Percentiles rank a stretch among this genome's conserved stretches.
Conservation (phyloP, 768 basidiomycete species). For the Hericium rajendrae region DNA sequence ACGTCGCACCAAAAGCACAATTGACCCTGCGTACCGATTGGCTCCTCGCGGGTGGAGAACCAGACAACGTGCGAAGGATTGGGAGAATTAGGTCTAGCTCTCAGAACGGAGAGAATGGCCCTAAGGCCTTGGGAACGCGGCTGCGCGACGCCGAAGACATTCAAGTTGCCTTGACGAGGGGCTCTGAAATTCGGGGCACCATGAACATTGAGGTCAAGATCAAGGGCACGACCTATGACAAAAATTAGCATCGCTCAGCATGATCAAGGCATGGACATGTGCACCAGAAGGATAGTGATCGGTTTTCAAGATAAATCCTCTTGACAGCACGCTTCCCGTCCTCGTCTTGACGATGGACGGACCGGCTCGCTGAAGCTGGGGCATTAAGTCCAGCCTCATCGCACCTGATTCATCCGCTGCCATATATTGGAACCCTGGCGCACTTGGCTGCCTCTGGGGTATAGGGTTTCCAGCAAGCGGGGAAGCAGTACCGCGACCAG, state of each 20-base stretch:
- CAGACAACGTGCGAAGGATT: constrained; percentile 77
- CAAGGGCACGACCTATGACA: constrained; percentile 66
- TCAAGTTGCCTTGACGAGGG: constrained; percentile 66
- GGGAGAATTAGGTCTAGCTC: constrained; percentile 54
- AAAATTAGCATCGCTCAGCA: neutral
- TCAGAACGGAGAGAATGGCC: constrained; percentile 79
- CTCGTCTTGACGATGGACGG: constrained; percentile 76
- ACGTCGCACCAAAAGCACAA: neutral
- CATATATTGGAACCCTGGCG: neutral
- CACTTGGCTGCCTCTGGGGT: constrained; percentile 5
- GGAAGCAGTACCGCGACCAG: neutral
- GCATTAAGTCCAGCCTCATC: constrained; percentile 48
- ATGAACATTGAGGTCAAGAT: constrained; percentile 84
- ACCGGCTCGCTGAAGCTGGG: constrained; percentile 53
- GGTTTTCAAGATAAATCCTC: constrained; percentile 92
- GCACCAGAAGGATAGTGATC: constrained; percentile 74
- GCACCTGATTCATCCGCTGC: neutral
- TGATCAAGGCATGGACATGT: neutral
- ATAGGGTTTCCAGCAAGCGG: neutral
- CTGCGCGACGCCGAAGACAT: constrained; percentile 93
- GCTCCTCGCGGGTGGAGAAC: constrained; percentile 97
- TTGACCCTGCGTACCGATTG: constrained; percentile 50
- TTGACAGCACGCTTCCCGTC: constrained; percentile 71
- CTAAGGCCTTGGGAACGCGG: constrained; percentile 87
- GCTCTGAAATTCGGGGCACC: constrained; percentile 95